Evolutionary conservation across 2,329 filamentous ascomycete species (phyloP).

Genomic region (Aspergillus latus): DNA sequence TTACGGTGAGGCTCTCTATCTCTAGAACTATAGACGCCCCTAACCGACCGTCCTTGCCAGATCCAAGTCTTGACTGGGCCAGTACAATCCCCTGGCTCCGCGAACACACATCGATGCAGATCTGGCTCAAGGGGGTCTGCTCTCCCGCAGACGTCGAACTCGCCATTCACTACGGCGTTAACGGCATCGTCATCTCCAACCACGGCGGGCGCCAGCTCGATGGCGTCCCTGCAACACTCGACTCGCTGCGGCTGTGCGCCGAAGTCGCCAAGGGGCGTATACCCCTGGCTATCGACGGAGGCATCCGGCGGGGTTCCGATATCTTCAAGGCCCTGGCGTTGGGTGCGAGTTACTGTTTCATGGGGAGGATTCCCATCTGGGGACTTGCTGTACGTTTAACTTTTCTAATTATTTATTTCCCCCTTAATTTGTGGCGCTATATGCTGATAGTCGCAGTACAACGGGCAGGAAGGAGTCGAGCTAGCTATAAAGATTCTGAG

Average conservation of each 20-base stretch:
- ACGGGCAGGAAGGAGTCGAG: conserved; percentile 38
- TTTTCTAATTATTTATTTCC: too few species aligned
- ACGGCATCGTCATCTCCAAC: conserved; percentile 42
- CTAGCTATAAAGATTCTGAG: conserved; percentile 33
- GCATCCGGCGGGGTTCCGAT: conserved; percentile 37
- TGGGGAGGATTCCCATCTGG: conserved; percentile 37
- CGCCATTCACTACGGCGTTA: conserved; percentile 35
- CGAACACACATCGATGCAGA: conserved; percentile 49
- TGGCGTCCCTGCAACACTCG: conserved; percentile 39
- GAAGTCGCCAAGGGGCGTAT: conserved; percentile 33
- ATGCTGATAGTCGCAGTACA: conserved; percentile 21
- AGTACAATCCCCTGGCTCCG: conserved; percentile 52
- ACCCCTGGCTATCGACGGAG: conserved; percentile 35
- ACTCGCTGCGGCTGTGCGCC: conserved; percentile 33
- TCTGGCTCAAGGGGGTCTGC: conserved; percentile 34
- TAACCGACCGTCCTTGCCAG: conserved; percentile 18
- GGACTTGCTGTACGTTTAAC: conserved; percentile 30
- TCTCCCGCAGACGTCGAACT: conserved; percentile 38
- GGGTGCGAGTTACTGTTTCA: conserved; percentile 34
- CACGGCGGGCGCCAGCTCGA: conserved; percentile 43
- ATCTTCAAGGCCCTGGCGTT: conserved; percentile 41
- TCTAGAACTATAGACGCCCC: too few species aligned
- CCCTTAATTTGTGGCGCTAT: neutral
- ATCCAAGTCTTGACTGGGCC: conserved; percentile 51
- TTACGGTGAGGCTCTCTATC: conserved; percentile 24